Evolutionary conservation across 164 flowering plant genomes (phyloP).

Genomic region (Stephania cephalantha): DNA sequence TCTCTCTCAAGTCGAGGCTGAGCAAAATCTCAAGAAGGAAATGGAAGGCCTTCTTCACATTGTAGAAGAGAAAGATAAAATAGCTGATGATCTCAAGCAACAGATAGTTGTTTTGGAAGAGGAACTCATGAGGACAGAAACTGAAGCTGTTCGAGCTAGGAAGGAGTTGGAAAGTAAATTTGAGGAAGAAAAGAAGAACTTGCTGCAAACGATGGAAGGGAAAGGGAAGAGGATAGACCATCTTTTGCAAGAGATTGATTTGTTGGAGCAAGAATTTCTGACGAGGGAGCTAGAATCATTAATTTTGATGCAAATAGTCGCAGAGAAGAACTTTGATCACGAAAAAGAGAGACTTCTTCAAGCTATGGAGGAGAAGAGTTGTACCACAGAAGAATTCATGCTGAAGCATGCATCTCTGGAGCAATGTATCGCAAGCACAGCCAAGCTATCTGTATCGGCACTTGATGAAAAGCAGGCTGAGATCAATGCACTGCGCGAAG

Average conservation of each 20-base stretch:
- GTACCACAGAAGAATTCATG: constrained; percentile 31
- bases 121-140: no score
- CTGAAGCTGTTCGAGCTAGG: neutral
- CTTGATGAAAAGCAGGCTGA: constrained; percentile 7
- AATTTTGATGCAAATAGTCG: constrained; percentile 26
- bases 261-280: constrained; percentile 39
- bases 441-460: neutral
- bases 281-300: constrained; percentile 41
- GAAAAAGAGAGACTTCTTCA: constrained; percentile 33
- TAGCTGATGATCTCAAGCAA: neutral
- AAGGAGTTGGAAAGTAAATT: neutral
- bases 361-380: constrained; percentile 30
- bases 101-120: no score
- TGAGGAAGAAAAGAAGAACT: constrained; percentile 33
- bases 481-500: constrained; percentile 17
- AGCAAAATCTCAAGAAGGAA: constrained; percentile 20
- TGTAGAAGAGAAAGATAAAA: constrained; percentile 22
- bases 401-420: constrained; percentile 9
- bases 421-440: neutral
- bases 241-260: constrained; percentile 34
- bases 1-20: constrained; percentile 19
- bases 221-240: constrained; percentile 31
- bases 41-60: constrained; percentile 17
- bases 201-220: constrained; percentile 23
- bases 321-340: constrained; percentile 30